Evolutionary conservation across 2,329 filamentous ascomycete genomes (phyloP), one percentile per base, ranked within the genome.

Genomic region (Domatiomyces globalis): DNA sequence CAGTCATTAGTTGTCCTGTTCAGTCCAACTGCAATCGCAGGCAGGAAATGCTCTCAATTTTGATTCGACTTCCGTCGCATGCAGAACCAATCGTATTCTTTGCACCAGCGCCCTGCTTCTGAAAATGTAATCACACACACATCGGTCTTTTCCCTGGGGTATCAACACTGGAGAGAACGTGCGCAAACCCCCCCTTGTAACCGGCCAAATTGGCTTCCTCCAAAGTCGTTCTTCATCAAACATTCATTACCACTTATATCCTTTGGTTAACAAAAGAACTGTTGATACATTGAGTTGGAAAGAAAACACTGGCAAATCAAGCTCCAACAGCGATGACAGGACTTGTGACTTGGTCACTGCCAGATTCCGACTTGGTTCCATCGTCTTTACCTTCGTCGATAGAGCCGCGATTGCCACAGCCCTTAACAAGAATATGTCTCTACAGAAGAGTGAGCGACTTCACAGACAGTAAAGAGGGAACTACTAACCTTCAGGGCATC

Each of bases 401-500:
- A 2, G 53, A 50, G 45, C 51, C 46, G 10, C 56, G 54, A 47
- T 61, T 81, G 53, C 80, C 80, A 62, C 80, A 83, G 47, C 80
- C 80, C 65, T 83, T 83, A 59, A 83, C 80, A 12, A 83, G 73
- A 56, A 81, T 79, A 65, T 83, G 80, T 65, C 80, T 73, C 80
- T 83, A 65, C 60, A 52, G 43, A 53, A 33, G 20, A 52, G 53
- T 68, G 53, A 67, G 65, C 27, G 46, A 47, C 25, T 20, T 19
- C 25, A 43, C 49, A 39, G 33, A 54, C 27, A 42, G 22, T n/a
- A 51, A n/a, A 47, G 45, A 2, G 18, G 39, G 52, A 5, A 49
- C 12, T 44, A 71, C 79, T 62, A 72, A 96, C 92, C 85, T 96
- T 96, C 27, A 98, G 73, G 8, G 92, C 92, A 68, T 96, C 92